Evolutionary conservation across 768 basidiomycete genomes (phyloP), one percentile per base, ranked within the genome.

Genomic region (Tylopilus felleus): DNA sequence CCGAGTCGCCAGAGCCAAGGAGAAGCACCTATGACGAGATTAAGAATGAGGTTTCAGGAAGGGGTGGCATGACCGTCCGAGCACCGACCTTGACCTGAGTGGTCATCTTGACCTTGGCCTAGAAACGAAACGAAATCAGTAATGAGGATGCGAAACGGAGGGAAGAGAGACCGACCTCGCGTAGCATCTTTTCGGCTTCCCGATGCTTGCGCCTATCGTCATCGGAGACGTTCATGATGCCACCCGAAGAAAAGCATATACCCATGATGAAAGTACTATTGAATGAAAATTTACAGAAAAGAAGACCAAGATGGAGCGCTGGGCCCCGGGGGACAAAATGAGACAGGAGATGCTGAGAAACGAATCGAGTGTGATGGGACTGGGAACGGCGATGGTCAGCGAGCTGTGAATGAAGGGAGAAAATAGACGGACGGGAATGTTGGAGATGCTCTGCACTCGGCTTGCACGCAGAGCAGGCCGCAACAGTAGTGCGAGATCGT

Each of bases 1-100:
- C 94, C 29, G 88, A 90, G 67, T 96, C 94, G 27, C 94, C 94
- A 40, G 94, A 94, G 40, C 94, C 94, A 36, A 98, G 78, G 23
- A 98, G 78, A 47, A 98, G 77, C 16, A 97, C 86, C 88, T 94
- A 21, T 52, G 36, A 22, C 38, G 38, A 14, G 23, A 40, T 36
- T 8, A 45, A 23, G 33, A 40, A 29, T 12, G 5, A 12, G 3
- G 21, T n/a, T 39, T 16, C 2, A 14, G 14, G 13, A 29, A 16
- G 33, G 41, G 23, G 44, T 19, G 7, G 27, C 39, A 21, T 29
- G 4, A 12, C 22, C 7, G 16, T 25, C n/a, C n/a, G 2, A 41
- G 61, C 71, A 39, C 56, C 17, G 2, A 88, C 89, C 81, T 92
- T 91, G 73, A 91, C 88, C 67, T 91, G 88, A 45, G 71, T 56